A percentile compares a stretch with the other conserved stretches of the same genome.
phyloP scores from a whole-genome alignment of 345 rosid genomes.

The Nephelium lappaceum region DNA sequence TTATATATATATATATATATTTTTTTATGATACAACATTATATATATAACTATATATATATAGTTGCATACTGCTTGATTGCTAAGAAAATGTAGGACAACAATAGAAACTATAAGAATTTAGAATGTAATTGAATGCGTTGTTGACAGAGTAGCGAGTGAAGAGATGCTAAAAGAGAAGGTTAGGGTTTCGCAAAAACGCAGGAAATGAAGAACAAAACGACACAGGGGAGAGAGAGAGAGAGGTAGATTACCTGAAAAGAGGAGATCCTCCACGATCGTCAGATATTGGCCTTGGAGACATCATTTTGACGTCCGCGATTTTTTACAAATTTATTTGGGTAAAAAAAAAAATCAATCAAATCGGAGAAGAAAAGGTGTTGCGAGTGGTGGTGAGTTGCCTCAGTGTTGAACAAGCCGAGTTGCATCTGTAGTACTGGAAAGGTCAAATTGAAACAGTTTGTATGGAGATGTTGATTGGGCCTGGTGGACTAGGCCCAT shows the following conservation, averaged over 20 bases:
- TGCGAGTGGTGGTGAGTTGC: neutral
- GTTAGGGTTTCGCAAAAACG: slow-evolving; percentile 24
- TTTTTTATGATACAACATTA: too few species aligned
- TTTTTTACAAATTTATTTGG: neutral
- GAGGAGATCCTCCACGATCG: slow-evolving; percentile 80
- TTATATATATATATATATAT: too few species aligned
- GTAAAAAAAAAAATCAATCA: neutral
- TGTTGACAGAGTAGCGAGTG: too few species aligned
- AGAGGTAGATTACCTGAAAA: slow-evolving; percentile 51
- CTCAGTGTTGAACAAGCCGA: neutral
- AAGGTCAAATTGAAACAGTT: neutral
- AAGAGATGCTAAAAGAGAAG: slow-evolving; percentile 1
- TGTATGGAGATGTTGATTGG: neutral
- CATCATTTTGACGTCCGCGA: slow-evolving; percentile 49
- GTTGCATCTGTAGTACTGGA: neutral
- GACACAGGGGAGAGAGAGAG: too few species aligned
- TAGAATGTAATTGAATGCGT: too few species aligned
- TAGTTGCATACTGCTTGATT: neutral
- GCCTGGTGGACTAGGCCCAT: neutral
- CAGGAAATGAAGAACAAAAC: slow-evolving; percentile 5
- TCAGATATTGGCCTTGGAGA: slow-evolving; percentile 75
- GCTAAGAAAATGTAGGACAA: slow-evolving; percentile 18
- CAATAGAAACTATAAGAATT: neutral
- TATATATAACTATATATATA: too few species aligned
- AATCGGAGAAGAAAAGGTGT: neutral